phyloP scores from a whole-genome alignment of 306 rosid genomes.

The Albizia julibrissin region DNA sequence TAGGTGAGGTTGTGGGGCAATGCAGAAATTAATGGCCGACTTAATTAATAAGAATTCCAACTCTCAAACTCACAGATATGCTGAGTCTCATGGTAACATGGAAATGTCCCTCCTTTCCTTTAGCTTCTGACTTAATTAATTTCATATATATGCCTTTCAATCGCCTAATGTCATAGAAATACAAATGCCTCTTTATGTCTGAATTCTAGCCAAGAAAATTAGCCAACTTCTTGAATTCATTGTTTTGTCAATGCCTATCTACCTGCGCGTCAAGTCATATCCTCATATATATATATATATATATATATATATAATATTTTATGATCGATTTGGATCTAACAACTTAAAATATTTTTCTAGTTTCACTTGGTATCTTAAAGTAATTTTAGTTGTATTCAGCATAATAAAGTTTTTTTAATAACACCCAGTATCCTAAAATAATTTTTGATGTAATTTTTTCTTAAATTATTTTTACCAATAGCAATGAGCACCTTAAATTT shows the following conservation, averaged over 20 bases:
- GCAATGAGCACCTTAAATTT: too few relatives aligned
- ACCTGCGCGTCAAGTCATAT: too few relatives aligned
- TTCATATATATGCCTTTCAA: neutral
- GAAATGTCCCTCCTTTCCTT: neutral
- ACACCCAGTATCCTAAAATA: too few relatives aligned
- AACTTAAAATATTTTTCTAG: too few relatives aligned
- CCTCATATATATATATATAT: too few relatives aligned
- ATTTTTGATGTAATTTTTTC: too few relatives aligned
- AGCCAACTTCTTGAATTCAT: neutral
- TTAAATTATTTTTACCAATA: too few relatives aligned
- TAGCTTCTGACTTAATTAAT: neutral
- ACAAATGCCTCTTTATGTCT: neutral
- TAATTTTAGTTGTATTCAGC: too few relatives aligned
- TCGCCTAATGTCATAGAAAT: neutral
- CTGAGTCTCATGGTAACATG: conserved; percentile 29
- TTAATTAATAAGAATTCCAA: conserved; percentile 21
- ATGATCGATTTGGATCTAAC: too few relatives aligned
- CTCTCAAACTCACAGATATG: conserved; percentile 29
- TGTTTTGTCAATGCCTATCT: neutral
- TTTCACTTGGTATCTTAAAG: too few relatives aligned
- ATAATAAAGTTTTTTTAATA: too few relatives aligned
- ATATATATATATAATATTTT: too few relatives aligned
- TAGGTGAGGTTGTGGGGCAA: conserved; percentile 65
- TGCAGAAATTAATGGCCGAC: conserved; percentile 51
- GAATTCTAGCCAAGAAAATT: neutral